These are phyloP conservation scores for Cyberlindnera subsufficiens DNA, from an alignment of 805 yeast species.

Conservation along the genomic window DNA sequence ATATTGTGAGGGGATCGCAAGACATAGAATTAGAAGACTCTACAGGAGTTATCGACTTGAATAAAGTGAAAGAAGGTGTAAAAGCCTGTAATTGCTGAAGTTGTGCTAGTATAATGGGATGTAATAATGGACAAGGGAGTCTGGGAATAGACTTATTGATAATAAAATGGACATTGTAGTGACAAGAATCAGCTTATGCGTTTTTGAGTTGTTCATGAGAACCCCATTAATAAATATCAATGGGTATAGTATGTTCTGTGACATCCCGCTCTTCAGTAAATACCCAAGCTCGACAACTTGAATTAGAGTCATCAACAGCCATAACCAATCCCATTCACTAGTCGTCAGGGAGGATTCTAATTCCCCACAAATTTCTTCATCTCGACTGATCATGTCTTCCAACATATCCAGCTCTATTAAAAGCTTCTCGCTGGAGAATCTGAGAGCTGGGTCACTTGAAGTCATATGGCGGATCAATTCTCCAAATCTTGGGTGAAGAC, in stretches of 20 bases:
- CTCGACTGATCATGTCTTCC: background rate
- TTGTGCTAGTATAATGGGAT: background rate
- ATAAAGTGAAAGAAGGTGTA: conserved; percentile 9
- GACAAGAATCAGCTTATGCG: too few relatives aligned
- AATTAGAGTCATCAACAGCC: background rate
- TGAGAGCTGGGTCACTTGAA: conserved; percentile 26
- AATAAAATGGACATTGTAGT: too few relatives aligned
- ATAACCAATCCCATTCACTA: background rate
- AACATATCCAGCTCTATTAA: conserved; percentile 24
- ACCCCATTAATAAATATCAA: background rate
- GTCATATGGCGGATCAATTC: conserved; percentile 35
- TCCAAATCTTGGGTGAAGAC: conserved; percentile 26
- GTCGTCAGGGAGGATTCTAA: background rate
- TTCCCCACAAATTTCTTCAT: background rate
- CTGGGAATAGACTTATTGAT: too few relatives aligned
- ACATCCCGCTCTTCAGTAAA: background rate
- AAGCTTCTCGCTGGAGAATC: conserved; percentile 41
- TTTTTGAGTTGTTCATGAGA: too few relatives aligned
- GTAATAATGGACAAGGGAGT: too few relatives aligned
- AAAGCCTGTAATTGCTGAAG: conserved; percentile 5
- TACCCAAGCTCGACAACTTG: background rate
- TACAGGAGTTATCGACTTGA: conserved; percentile 27
- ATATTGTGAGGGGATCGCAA: conserved; percentile 1
- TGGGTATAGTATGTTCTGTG: background rate
- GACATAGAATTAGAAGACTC: conserved; percentile 6